Evolutionary conservation across 176 grass and related monocot genomes (phyloP).

Genomic region (Ampelocalamus luodianensis): DNA sequence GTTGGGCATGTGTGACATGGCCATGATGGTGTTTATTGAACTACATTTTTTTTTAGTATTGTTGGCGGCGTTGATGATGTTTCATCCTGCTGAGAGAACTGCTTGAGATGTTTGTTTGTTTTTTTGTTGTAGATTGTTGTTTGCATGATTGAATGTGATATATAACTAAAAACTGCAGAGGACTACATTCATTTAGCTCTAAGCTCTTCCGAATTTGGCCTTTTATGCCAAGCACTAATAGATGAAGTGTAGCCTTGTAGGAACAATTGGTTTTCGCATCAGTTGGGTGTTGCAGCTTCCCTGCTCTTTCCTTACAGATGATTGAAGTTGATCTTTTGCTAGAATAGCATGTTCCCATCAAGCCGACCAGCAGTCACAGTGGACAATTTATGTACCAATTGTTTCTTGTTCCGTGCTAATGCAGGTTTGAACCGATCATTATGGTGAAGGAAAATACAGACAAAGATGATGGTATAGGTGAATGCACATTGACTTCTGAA

Average conservation of each 20-base stretch:
- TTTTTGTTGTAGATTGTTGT: neutral
- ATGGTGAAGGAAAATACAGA: conserved; percentile 44
- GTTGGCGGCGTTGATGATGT: neutral
- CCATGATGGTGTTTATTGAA: neutral
- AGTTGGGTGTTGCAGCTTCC: neutral
- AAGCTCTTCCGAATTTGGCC: neutral
- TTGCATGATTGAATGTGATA: neutral
- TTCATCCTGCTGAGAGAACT: neutral
- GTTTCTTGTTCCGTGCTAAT: conserved; percentile 1
- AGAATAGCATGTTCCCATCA: conserved; percentile 15
- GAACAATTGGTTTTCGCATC: neutral
- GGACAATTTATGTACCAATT: neutral
- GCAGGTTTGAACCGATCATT: conserved; percentile 34
- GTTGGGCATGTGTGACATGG: neutral
- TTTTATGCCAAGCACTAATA: neutral
- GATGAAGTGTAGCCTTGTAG: neutral
- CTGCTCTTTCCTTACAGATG: neutral
- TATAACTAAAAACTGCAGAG: neutral
- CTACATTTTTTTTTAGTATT: neutral
- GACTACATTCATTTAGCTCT: neutral
- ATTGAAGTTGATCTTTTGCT: conserved; percentile 21
- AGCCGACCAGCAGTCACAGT: neutral
- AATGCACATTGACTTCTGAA: conserved; percentile 4
- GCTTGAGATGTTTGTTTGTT: no score
- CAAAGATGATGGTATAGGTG: conserved; percentile 15